These are phyloP conservation scores for Colletotrichum tropicale DNA, from an alignment of 2,329 filamentous ascomycete species.

Conservation along the genomic window DNA sequence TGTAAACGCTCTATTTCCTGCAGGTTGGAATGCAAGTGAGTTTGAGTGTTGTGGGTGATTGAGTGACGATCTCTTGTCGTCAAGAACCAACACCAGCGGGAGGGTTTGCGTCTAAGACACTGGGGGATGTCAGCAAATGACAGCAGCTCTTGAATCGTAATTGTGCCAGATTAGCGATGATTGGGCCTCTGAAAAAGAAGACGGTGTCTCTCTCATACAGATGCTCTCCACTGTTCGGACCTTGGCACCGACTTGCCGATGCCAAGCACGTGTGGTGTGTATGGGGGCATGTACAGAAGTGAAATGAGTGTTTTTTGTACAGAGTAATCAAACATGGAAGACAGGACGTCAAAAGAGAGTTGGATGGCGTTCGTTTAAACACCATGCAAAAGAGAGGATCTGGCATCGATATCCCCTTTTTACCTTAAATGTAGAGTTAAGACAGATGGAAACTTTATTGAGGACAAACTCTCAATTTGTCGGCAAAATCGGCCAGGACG, in stretches of 20 bases:
- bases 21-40: background rate
- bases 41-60: background rate
- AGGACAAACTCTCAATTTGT: background rate
- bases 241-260: background rate
- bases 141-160: background rate
- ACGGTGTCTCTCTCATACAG: background rate
- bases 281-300: background rate
- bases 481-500: constrained; percentile 4
- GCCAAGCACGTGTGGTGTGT: background rate
- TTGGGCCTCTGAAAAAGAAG: background rate
- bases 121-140: background rate
- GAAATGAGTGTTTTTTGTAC: background rate
- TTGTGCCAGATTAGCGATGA: background rate
- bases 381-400: background rate
- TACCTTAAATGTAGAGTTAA: constrained; percentile 1
- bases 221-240: background rate
- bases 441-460: constrained; percentile 1
- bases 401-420: background rate
- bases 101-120: background rate
- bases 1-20: background rate
- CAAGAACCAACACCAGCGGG: background rate
- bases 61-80: background rate
- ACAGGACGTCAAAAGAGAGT: background rate
- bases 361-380: background rate
- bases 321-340: background rate